Evolutionary conservation across 31 red algal genomes (phyloP).

Genomic region (Odonthalia washingtoniensis): DNA sequence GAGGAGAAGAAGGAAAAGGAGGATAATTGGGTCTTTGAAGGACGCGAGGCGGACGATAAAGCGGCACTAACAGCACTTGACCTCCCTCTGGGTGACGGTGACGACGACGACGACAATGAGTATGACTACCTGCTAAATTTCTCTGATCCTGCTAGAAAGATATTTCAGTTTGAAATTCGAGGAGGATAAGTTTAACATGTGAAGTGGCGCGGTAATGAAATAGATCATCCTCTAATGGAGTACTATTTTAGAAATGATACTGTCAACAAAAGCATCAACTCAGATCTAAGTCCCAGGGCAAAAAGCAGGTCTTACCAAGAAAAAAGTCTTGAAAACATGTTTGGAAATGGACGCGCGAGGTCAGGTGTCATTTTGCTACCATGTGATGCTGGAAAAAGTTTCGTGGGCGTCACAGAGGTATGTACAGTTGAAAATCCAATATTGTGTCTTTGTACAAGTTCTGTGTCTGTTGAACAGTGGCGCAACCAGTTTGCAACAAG

Average conservation of each 20-base stretch:
- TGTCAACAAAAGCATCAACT: conserved; percentile 61
- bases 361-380: conserved; percentile 90
- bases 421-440: conserved; percentile 90
- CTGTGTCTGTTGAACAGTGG: too few species aligned
- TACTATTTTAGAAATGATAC: conserved; percentile 92
- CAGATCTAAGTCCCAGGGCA: conserved; percentile 86
- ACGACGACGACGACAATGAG: too few species aligned
- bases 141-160: too few species aligned
- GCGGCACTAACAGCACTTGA: too few species aligned
- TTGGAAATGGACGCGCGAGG: conserved; percentile 88
- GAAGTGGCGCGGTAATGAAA: conserved; percentile 75
- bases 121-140: too few species aligned
- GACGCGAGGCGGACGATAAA: conserved; percentile 64
- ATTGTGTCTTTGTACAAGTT: conserved; percentile 78
- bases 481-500: too few species aligned
- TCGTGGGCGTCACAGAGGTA: conserved; percentile 83
- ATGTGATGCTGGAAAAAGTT: conserved; percentile 87
- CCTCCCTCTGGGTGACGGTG: too few species aligned
- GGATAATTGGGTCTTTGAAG: too few species aligned
- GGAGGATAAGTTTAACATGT: conserved; percentile 80
- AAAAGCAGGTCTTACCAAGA: conserved; percentile 88
- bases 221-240: conserved; percentile 89
- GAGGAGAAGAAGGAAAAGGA: too few species aligned
- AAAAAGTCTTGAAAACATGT: conserved; percentile 93
- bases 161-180: too few species aligned